Base-by-base conservation (phyloP, 345 rosid genomes). In the Acer yangbiense region DNA sequence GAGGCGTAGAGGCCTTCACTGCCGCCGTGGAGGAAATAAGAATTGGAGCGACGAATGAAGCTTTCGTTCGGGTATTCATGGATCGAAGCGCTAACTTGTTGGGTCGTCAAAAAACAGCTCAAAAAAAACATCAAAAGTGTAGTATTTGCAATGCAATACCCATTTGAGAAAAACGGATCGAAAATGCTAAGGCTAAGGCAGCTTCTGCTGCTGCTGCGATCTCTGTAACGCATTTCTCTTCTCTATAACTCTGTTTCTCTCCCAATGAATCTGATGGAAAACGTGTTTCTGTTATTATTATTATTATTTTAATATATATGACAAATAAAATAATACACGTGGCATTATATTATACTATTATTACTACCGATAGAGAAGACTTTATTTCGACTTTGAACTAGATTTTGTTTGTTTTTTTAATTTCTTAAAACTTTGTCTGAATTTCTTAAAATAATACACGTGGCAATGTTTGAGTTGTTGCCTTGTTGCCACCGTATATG, bases 1-100 rank as follows among this genome's bases (percentile, higher is more conserved):
- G 89, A 86, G 68, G 87, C 89, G 69, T 80, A 88, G 70, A 86
- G 89, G 78, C 91, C 89, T 81, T 88, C 90, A 44, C 89, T 84
- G 25, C 89, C 91, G 58, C 91, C 91, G 62, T 86, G 91, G 82
- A 84, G 83, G 86, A 84, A 88, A 83, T 54, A 88, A 70, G 91
- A 84, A 76, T 88, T 86, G 71, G 89, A 84, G 57, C 87, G 87
- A 64, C 43, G 89, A 68, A 75, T 71, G 77, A 88, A 88, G 52
- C 68, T 23, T 65, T 79, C 84, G 67, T 73, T 82, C 3, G 73
- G 73, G 77, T 88, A 88, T 60, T 81, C 87, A 77, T 84, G 87
- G 77, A 88, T 81, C 61, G 91, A 86, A 71, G 81, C 91, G 77
- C 39, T 32, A 54, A 72, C 89, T 74, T 65, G 82, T 9, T 60